These are phyloP conservation scores for Plantago coronopus DNA, from an alignment of 305 asterid genomes.

Conservation along the genomic window DNA sequence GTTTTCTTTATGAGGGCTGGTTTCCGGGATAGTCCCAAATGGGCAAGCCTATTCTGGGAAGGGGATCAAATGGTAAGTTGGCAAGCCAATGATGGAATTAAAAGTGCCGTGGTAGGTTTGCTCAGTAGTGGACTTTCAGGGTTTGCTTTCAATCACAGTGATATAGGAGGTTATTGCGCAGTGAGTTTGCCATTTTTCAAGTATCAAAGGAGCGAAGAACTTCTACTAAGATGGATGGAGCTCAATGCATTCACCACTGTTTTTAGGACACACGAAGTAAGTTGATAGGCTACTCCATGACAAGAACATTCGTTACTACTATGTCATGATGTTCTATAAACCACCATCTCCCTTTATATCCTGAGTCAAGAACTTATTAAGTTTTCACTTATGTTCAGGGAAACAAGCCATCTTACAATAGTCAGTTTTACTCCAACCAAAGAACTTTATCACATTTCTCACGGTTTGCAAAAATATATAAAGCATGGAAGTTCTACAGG, in stretches of 20 bases:
- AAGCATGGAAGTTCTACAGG: slow-evolving; percentile 91
- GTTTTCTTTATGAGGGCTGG: slow-evolving; percentile 98
- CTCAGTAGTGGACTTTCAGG: slow-evolving; percentile 87
- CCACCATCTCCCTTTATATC: neutral
- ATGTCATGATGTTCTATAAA: neutral
- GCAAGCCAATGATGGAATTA: slow-evolving; percentile 90
- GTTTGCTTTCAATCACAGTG: slow-evolving; percentile 84
- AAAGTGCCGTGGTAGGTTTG: slow-evolving; percentile 84
- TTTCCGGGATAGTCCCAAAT: slow-evolving; percentile 67
- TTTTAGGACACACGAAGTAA: slow-evolving; percentile 88
- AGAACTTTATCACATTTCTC: slow-evolving; percentile 70
- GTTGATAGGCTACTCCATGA: slow-evolving; percentile 14
- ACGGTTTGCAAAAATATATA: slow-evolving; percentile 71
- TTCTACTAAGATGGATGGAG: slow-evolving; percentile 91
- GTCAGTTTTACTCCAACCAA: slow-evolving; percentile 76
- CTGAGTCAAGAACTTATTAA: neutral
- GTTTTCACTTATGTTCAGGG: slow-evolving; percentile 44
- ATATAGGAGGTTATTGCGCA: slow-evolving; percentile 88
- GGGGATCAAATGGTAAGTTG: slow-evolving; percentile 99
- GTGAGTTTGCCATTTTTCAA: slow-evolving; percentile 64
- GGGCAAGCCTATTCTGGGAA: slow-evolving; percentile 91
- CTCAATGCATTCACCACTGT: slow-evolving; percentile 78
- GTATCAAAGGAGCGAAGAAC: slow-evolving; percentile 81
- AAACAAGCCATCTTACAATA: slow-evolving; percentile 71
- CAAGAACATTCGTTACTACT: too few species aligned